Base-by-base conservation (phyloP, 805 yeast species). In the Lipomyces sp. region DNA sequence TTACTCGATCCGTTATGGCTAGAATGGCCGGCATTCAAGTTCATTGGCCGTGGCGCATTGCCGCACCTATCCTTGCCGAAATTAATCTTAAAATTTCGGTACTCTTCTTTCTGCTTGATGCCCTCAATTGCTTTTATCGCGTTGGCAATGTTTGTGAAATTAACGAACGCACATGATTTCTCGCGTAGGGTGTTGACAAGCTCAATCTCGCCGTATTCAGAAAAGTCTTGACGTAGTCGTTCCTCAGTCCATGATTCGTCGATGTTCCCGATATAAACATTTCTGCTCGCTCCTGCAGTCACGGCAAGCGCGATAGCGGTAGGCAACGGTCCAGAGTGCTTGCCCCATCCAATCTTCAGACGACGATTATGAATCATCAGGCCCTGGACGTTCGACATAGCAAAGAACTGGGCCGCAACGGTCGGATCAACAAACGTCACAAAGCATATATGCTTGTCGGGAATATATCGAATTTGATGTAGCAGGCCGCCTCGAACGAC, bases 1-100 rank as follows among this genome's bases (percentile, higher is more conserved):
- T 55, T 57, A n/a, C 54, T 29, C 34, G 54, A 15, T 29, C 54
- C 54, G 33, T 59, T 30, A 45, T 61, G 64, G 34, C 42, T 24
- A 13, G 37, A 15, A 32, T 55, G 57, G 15, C 56, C 53, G 8
- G 34, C 37, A n/a, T 30, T 42, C 33, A 30, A 13, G 33, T 39
- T 54, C 55, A 67, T 55, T 5, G 68, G 69, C 74, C 96, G 84
- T 59, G 98, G 97, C 66, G 92, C 87, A 75, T 93, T 92, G 37
- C 98, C 98, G 78, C 98, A 94, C 75, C 99, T 84, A 76, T 92
- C 97, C 75, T 92, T 92, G 60, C 98, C 98, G 76, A 90, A 93
- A 76, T 92, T 92, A 72, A 94, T 89, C 77, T 91, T 91, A 73
- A 92, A 83, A 66, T 84, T 83, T 71, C 84, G 83, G 65, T 80